phyloP scores from a whole-genome alignment of 768 basidiomycete genomes.

The Mycena haematopus region DNA sequence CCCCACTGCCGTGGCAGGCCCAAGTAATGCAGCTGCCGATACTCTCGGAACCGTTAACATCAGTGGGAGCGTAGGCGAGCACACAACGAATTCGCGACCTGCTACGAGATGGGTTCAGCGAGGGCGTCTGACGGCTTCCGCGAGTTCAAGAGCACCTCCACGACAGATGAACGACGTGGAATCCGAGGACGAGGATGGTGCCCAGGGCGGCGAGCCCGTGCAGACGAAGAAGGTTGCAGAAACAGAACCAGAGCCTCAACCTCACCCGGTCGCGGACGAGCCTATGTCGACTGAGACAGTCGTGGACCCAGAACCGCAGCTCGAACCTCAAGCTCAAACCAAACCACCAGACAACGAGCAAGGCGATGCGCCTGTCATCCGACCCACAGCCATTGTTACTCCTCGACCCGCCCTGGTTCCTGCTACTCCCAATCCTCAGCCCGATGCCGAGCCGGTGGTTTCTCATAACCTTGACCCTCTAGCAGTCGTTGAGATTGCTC shows the following conservation, averaged over 20 bases:
- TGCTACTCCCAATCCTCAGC: background rate
- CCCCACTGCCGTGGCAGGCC: conserved; percentile 6
- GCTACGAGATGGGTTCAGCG: conserved; percentile 12
- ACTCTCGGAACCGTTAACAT: background rate
- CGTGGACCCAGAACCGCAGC: background rate
- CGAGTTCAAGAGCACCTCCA: conserved; percentile 8
- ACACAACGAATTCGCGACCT: background rate
- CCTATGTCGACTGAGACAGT: too few relatives aligned
- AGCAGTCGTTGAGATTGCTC: too few relatives aligned
- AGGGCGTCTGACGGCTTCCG: background rate
- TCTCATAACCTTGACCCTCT: background rate
- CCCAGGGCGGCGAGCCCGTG: background rate
- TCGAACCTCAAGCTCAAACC: background rate
- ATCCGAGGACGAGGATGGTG: conserved; percentile 13
- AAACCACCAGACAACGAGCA: background rate
- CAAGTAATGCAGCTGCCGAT: background rate
- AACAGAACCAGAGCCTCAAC: background rate
- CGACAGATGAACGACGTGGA: conserved; percentile 15
- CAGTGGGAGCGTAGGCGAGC: background rate
- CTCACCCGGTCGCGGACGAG: too few relatives aligned
- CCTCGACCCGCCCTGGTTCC: conserved; percentile 2
- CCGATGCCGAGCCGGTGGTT: background rate
- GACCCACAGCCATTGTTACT: background rate
- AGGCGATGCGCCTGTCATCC: background rate
- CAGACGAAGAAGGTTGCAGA: background rate